Base-by-base conservation (phyloP, 805 yeast genomes). In the Hanseniaspora jakobsenii region DNA sequence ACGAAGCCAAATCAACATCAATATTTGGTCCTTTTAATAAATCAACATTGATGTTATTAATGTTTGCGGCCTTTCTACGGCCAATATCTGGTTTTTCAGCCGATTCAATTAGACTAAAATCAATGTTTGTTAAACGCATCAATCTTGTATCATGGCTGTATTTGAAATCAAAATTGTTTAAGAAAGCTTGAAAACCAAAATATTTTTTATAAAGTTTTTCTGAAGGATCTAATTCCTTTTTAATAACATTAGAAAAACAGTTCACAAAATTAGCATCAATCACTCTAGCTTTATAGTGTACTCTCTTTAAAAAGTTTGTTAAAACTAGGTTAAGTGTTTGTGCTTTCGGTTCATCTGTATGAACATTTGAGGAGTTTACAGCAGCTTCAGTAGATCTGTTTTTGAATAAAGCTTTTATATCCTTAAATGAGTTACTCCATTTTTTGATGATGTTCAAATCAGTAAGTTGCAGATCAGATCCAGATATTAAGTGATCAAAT, bases 151-250 rank as follows among this genome's bases (percentile, higher is more conserved):
- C 22, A 5, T 17, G n/a, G 6, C 27, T 13, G 50, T 21, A 19
- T 39, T 44, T 22, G 51, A 38, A 21, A 36, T 40, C 46, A 6
- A 35, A 14, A 19, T n/a, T 12, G 10, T 47, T 27, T 28, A 43
- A 10, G 14, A 38, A 64, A 60, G 59, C n/a, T 59, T 48, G 3
- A 22, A 42, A 34, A 8, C 48, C 48, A 29, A 38, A 45, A n/a
- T 27, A 38, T 13, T 35, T 45, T 21, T 45, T 35, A 32, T 22
- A 45, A 13, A 45, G 19, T 13, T 41, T 27, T 8, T 47, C 54
- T 2, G 50, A 21, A 1, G 60, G 59, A 47, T 58, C 63, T n/a
- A 59, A 29, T 8, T 36, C 13, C 24, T 23, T 36, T 2, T 61
- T 54, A 13, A 42, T 42, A 7, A 42, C 30, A 8, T 29, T 29